A percentile compares a stretch with the other conserved stretches of the same genome.
phyloP scores from a whole-genome alignment of 1,139 yeast species.

The Nakaseomyces glabratus region DNA sequence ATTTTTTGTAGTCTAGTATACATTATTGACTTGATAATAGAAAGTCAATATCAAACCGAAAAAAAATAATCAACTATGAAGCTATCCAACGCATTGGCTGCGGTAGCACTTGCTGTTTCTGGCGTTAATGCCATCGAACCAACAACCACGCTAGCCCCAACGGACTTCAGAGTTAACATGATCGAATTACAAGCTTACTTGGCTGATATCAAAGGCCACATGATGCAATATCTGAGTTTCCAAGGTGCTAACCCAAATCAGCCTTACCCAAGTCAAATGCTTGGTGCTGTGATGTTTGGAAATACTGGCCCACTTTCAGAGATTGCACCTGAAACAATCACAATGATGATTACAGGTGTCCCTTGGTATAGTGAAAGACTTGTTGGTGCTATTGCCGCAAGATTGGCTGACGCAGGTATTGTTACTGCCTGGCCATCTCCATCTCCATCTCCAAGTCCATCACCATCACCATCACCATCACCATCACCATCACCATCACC shows the following conservation, averaged over 20 bases:
- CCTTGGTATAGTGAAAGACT: conserved; percentile 13
- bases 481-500: not conserved
- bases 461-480: conserved; percentile 1
- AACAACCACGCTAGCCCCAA: conserved; percentile 9
- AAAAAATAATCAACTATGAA: not conserved
- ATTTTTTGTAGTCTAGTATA: not conserved
- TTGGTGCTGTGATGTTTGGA: conserved; percentile 6
- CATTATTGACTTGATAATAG: too few relatives aligned
- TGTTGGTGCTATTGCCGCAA: conserved; percentile 6
- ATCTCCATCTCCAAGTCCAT: not conserved
- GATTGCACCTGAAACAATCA: conserved; percentile 7
- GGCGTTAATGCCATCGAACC: conserved; percentile 8
- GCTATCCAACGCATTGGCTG: not conserved
- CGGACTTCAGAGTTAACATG: conserved; percentile 8
- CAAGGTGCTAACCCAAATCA: conserved; percentile 8
- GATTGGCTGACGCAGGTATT: conserved; percentile 8
- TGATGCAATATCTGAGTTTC: conserved; percentile 7
- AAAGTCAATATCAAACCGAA: too few relatives aligned
- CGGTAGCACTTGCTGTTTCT: not conserved
- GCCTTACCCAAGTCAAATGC: conserved; percentile 9
- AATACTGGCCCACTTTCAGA: conserved; percentile 2
- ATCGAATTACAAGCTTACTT: conserved; percentile 10
- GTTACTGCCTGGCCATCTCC: conserved; percentile 6
- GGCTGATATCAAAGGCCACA: conserved; percentile 8
- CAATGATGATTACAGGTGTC: conserved; percentile 13